phyloP scores from a whole-genome alignment of 768 basidiomycete genomes.

The Collybiopsis luxurians region DNA sequence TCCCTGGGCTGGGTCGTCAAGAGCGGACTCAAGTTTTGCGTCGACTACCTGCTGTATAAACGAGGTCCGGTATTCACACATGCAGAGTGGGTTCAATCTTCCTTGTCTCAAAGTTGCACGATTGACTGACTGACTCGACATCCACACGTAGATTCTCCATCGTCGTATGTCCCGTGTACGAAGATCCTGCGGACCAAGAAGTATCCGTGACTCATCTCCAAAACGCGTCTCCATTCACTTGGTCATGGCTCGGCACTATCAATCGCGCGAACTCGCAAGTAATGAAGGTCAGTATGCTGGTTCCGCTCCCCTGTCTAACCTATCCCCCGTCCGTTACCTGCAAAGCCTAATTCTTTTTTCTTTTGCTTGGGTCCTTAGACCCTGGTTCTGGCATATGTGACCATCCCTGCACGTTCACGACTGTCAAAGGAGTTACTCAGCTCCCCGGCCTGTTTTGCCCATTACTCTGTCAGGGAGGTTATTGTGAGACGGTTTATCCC shows the following conservation, averaged over 20 bases:
- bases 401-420: constrained; percentile 76
- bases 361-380: too few relatives aligned
- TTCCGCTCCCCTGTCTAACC: background rate
- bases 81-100: constrained; percentile 70
- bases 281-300: constrained; percentile 89
- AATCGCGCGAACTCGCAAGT: constrained; percentile 97
- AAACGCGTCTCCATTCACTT: constrained; percentile 72
- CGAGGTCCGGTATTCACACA: constrained; percentile 93
- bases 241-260: constrained; percentile 96
- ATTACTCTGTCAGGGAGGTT: constrained; percentile 85
- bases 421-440: constrained; percentile 48
- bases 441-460: constrained; percentile 71
- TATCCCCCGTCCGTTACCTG: background rate
- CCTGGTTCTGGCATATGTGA: constrained; percentile 86
- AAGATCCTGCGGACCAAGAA: constrained; percentile 70
- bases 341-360: background rate
- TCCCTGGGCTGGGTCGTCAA: constrained; percentile 97
- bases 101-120: background rate
- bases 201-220: constrained; percentile 62
- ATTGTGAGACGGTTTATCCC: constrained; percentile 84
- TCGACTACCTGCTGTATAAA: constrained; percentile 92
- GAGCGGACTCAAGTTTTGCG: constrained; percentile 95
- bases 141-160: constrained; percentile 70
- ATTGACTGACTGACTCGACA: background rate
- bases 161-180: constrained; percentile 88